Evolutionary conservation across 2,329 filamentous ascomycete genomes (phyloP), one percentile per base, ranked within the genome.

Genomic region (Orbilia quercus): DNA sequence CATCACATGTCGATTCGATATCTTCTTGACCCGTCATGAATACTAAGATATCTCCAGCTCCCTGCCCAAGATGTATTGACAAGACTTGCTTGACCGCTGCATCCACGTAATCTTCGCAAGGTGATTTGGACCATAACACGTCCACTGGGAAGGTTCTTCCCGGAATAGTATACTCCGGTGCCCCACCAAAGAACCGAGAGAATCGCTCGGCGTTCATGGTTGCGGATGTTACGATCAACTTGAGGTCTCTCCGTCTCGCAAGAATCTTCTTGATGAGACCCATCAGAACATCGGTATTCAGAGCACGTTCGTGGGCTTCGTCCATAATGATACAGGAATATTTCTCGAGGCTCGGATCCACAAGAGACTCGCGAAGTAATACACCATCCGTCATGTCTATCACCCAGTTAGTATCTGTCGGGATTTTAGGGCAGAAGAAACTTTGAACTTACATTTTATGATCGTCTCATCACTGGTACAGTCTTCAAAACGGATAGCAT

Each of bases 311-410:
- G 85, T 99, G 95, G 2, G 95, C 96, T 83, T 99, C 95, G 79
- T 99, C 95, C 95, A 99, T 99, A 81, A 99, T 99, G 78, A 99
- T 92, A 80, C 93, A 97, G 12, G 94, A 96, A 80, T 99, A 99
- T 76, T 91, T 91, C 80, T 98, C 95, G 48, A 99, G 84, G 80
- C 99, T 94, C 5, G 90, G 88, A 80, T 98, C 94, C 71, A 92
- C 93, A 9, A 99, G 84, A 4, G 92, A 97, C 79, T 99, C 96
- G 82, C 95, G 87, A 31, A 99, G 85, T 47, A 99, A 83, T 20
- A 99, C 91, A 83, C 95, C 95, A 79, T 99, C 96, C 0, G 95
- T 99, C 93, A 99, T 97, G 81, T 99, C 83, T 84, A 75, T 12
- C 48, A 38, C n/a, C 25, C 34, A 63, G 63, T 78, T 74, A 76